Evolutionary conservation across 208 protist species (phyloP).

Genomic region (Trypanosomatidae sp.): DNA sequence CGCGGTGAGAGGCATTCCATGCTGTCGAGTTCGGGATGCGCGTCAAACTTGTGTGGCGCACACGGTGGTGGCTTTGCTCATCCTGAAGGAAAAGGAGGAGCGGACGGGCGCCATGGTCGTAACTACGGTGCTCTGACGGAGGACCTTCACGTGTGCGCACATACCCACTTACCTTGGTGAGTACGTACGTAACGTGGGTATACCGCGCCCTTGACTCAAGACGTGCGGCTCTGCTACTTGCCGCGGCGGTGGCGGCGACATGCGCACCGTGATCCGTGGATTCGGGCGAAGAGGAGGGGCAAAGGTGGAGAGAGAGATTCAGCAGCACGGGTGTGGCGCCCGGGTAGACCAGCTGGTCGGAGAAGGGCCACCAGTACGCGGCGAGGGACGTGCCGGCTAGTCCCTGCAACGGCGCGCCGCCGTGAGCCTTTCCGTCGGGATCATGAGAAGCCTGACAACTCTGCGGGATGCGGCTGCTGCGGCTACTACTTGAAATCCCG

Average conservation of each 20-base stretch:
- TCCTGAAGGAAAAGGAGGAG: not conserved
- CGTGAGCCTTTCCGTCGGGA: not conserved
- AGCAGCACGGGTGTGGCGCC: conserved; percentile 73
- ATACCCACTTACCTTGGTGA: not conserved
- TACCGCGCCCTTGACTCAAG: not conserved
- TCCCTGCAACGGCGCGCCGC: not conserved
- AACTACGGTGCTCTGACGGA: not conserved
- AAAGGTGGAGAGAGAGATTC: conserved; percentile 90
- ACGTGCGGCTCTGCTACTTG: not conserved
- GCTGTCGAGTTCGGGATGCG: not conserved
- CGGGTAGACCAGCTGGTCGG: conserved; percentile 87
- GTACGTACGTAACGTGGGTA: not conserved
- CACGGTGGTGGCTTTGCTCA: not conserved
- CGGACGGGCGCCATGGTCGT: not conserved
- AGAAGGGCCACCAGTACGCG: conserved; percentile 95
- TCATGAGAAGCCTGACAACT: not conserved
- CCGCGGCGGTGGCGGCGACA: not conserved
- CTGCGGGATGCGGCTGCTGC: not conserved
- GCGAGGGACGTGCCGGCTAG: not conserved
- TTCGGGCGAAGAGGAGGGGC: conserved; percentile 1
- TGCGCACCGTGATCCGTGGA: not conserved
- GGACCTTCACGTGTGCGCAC: not conserved
- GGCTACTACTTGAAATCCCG: not conserved
- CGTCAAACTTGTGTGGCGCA: too few species aligned
- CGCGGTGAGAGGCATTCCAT: too few species aligned